Conservation (phyloP, 2,329 filamentous ascomycete species). For the Fusarium solani-melongenae region DNA sequence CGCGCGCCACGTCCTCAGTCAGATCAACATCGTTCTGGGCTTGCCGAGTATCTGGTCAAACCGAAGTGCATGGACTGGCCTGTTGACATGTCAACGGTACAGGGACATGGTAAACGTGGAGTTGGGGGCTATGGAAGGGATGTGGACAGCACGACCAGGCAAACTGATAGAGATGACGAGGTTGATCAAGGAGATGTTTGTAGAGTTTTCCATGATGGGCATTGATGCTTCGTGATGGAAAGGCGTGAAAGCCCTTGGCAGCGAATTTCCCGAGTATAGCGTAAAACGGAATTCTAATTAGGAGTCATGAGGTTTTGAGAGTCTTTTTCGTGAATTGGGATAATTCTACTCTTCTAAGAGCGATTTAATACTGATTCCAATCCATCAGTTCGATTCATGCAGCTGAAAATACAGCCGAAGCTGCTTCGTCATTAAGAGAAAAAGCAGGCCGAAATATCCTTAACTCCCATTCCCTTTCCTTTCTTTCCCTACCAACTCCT, state of each 20-base stretch:
- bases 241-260: not conserved
- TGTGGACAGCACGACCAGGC: constrained; percentile 37
- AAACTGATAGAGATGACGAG: constrained; percentile 34
- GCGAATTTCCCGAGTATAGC: not conserved
- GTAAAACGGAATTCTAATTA: not conserved
- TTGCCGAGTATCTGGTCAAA: constrained; percentile 37
- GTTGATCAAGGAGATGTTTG: constrained; percentile 33
- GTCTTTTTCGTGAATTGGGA: not conserved
- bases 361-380: constrained; percentile 1
- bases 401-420: not conserved
- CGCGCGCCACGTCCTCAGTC: constrained; percentile 38
- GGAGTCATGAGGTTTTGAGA: not conserved
- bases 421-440: not conserved
- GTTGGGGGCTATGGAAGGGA: constrained; percentile 36
- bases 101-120: constrained; percentile 42
- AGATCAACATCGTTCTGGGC: constrained; percentile 43
- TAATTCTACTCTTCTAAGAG: constrained; percentile 35
- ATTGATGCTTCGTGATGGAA: not conserved
- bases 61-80: constrained; percentile 41
- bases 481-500: constrained; percentile 16
- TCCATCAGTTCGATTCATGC: not conserved
- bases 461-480: constrained; percentile 2
- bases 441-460: not conserved
- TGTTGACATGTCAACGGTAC: constrained; percentile 32
- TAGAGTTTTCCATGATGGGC: constrained; percentile 40